Percentiles rank a stretch among this genome's conserved stretches.
phyloP scores from a whole-genome alignment of 495 filamentous ascomycete genomes.

The Aspergillus mulundensis region DNA sequence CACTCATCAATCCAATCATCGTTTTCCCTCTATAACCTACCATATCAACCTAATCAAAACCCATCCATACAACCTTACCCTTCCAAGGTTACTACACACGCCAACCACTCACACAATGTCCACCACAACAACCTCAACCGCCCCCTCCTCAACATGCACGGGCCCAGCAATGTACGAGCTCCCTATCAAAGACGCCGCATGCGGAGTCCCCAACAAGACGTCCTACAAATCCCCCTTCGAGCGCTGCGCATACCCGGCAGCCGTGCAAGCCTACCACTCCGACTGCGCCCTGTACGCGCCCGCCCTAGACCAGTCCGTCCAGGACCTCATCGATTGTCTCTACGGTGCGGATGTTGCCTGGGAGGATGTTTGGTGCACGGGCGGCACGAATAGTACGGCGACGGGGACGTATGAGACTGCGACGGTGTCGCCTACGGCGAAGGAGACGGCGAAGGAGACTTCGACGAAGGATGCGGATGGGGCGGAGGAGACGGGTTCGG shows the following conservation, averaged over 20 bases:
- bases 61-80: no score
- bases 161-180: constrained; percentile 2
- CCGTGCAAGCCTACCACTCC: constrained; percentile 26
- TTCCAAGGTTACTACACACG: no score
- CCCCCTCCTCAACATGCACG: not conserved
- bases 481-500: not conserved
- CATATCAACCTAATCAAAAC: no score
- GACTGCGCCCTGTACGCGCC: constrained; percentile 34
- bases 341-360: constrained; percentile 27
- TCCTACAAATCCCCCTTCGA: not conserved
- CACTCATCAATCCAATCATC: no score
- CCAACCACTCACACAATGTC: not conserved
- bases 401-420: constrained; percentile 9
- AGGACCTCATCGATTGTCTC: constrained; percentile 23
- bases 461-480: not conserved
- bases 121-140: not conserved
- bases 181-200: constrained; percentile 4
- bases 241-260: not conserved
- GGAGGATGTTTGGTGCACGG: constrained; percentile 29
- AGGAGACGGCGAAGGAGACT: not conserved
- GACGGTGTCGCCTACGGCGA: not conserved
- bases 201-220: not conserved
- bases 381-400: constrained; percentile 24
- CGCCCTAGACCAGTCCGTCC: constrained; percentile 19
- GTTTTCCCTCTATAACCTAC: no score